Conservation (phyloP, 1,284 basidiomycete species). For the Puccinia hordei region DNA sequence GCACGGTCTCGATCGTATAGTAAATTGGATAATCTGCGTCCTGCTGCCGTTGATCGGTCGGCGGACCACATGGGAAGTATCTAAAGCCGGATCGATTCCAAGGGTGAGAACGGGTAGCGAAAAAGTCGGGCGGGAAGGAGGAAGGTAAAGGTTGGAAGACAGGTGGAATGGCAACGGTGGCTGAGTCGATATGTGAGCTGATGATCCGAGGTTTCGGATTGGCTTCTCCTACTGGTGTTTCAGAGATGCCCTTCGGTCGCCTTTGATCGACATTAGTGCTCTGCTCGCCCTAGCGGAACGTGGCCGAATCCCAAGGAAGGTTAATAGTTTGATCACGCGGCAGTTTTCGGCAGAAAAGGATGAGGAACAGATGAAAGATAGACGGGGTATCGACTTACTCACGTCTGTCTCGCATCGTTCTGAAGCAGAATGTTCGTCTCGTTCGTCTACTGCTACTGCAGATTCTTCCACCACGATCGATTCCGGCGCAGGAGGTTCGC, state of each 20-base stretch:
- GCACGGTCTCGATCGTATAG: conserved; percentile 42
- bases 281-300: conserved; percentile 1
- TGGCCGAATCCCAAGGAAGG: not conserved
- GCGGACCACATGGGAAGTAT: conserved; percentile 75
- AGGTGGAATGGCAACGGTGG: conserved; percentile 37
- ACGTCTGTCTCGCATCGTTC: conserved; percentile 28
- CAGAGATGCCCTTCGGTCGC: conserved; percentile 7
- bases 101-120: conserved; percentile 47
- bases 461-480: not conserved
- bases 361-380: not conserved
- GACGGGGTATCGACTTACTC: not conserved
- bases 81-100: conserved; percentile 63
- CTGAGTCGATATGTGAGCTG: conserved; percentile 29
- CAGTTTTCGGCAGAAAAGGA: not conserved
- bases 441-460: conserved; percentile 14
- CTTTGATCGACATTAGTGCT: not conserved
- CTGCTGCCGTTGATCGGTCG: conserved; percentile 58
- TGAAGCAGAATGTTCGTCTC: conserved; percentile 19
- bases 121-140: conserved; percentile 32
- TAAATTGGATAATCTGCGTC: conserved; percentile 23
- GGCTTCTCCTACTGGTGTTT: not conserved
- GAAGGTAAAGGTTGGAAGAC: conserved; percentile 43
- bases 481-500: too few species aligned
- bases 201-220: not conserved
- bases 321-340: not conserved